phyloP scores from a whole-genome alignment of 2,329 filamentous ascomycete genomes.

The Orbilia oligospora region DNA sequence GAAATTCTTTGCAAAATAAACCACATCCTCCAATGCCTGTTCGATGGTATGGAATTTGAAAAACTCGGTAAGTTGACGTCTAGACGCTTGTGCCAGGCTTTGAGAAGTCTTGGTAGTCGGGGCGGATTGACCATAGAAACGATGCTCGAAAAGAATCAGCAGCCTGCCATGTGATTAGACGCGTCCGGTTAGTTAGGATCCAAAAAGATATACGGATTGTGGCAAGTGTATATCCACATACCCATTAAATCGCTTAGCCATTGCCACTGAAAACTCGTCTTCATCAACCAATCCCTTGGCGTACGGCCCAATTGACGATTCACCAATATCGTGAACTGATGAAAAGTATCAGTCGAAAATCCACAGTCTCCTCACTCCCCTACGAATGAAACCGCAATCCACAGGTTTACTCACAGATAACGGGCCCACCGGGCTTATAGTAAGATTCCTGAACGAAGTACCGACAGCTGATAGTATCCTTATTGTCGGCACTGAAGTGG shows the following conservation, averaged over 20 bases:
- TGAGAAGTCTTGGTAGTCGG: slow-evolving; percentile 63
- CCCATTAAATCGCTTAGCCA: slow-evolving; percentile 62
- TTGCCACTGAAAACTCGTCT: slow-evolving; percentile 60
- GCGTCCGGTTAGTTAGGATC: background rate
- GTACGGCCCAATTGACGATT: slow-evolving; percentile 51
- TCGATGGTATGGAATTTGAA: slow-evolving; percentile 67
- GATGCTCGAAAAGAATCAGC: slow-evolving; percentile 63
- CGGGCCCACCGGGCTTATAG: slow-evolving; percentile 63
- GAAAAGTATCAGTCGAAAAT: background rate
- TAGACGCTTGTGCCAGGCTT: slow-evolving; percentile 14
- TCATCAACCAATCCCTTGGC: slow-evolving; percentile 52
- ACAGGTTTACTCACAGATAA: slow-evolving; percentile 63
- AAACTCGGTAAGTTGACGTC: slow-evolving; percentile 65
- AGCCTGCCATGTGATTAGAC: slow-evolving; percentile 39
- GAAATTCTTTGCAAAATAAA: slow-evolving; percentile 67
- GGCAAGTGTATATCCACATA: slow-evolving; percentile 9
- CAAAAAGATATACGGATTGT: background rate
- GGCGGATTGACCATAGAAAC: slow-evolving; percentile 68
- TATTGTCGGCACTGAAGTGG: slow-evolving; percentile 59
- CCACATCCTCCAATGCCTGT: slow-evolving; percentile 68
- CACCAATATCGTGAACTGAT: slow-evolving; percentile 63
- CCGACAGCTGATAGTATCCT: slow-evolving; percentile 60
- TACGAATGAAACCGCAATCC: too few species aligned
- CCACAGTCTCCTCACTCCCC: background rate
- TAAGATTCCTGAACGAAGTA: slow-evolving; percentile 64